Evolutionary conservation across 1,139 yeast genomes (phyloP).

Genomic region (Yamadazyma trypodendri): DNA sequence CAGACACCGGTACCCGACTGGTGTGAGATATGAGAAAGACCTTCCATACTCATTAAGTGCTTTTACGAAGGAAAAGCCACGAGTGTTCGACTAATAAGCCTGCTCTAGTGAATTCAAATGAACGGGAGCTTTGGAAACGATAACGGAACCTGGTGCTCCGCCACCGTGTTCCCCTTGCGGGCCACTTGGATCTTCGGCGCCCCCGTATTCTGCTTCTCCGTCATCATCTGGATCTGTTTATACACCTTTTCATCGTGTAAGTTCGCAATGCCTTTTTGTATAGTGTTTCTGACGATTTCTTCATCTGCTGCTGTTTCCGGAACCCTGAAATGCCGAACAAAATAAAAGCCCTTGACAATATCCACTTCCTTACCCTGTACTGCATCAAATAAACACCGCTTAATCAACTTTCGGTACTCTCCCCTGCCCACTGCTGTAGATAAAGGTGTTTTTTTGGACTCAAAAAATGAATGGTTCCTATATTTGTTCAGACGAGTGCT

Average conservation of each 20-base stretch:
- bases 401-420: constrained; percentile 27
- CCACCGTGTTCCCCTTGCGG: constrained; percentile 34
- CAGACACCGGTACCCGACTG: too few species aligned
- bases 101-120: too few species aligned
- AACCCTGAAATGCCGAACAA: constrained; percentile 31
- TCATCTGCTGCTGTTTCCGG: constrained; percentile 37
- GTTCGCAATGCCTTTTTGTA: constrained; percentile 27
- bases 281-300: constrained; percentile 24
- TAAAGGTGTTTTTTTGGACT: constrained; percentile 27
- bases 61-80: too few species aligned
- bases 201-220: constrained; percentile 11
- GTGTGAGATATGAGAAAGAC: not conserved
- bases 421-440: constrained; percentile 36
- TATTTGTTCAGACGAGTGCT: constrained; percentile 37
- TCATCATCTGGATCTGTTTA: constrained; percentile 14
- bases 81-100: too few species aligned
- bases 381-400: constrained; percentile 22
- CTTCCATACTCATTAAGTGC: not conserved
- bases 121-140: constrained; percentile 26
- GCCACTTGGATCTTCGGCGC: not conserved
- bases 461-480: constrained; percentile 22
- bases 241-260: constrained; percentile 19
- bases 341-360: constrained; percentile 41
- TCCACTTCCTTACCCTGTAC: constrained; percentile 8
- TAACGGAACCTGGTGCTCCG: constrained; percentile 64